Evolutionary conservation across 768 basidiomycete genomes (phyloP).

Genomic region (Lentinula aciculospora): DNA sequence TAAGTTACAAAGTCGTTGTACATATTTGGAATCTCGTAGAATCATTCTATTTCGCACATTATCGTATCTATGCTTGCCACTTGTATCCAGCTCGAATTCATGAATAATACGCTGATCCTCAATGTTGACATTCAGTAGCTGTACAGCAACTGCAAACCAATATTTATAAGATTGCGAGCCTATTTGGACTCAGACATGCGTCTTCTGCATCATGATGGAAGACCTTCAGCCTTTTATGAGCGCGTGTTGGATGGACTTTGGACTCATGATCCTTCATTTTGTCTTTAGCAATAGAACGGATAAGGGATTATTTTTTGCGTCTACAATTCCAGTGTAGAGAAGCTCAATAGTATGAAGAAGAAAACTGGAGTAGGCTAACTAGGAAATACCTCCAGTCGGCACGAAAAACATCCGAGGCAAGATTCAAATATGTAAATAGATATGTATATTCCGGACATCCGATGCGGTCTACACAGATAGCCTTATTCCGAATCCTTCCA

Average conservation of each 20-base stretch:
- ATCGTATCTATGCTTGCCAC: not conserved
- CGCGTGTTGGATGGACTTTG: too few species aligned
- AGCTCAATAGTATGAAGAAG: too few species aligned
- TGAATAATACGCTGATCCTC: too few species aligned
- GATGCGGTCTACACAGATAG: not conserved
- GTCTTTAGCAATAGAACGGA: not conserved
- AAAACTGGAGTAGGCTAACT: too few species aligned
- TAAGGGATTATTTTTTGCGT: not conserved
- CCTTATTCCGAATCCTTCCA: slow-evolving; percentile 24
- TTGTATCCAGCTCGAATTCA: not conserved
- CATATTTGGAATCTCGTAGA: not conserved
- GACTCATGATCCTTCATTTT: too few species aligned
- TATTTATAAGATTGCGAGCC: too few species aligned
- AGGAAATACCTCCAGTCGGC: not conserved
- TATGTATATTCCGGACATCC: not conserved
- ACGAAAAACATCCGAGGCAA: slow-evolving; percentile 8
- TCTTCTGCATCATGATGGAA: too few species aligned
- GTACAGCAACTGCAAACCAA: too few species aligned
- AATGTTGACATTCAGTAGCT: too few species aligned
- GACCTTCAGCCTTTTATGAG: too few species aligned
- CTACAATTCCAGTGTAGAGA: too few species aligned
- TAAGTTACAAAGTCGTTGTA: not conserved
- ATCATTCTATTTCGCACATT: not conserved
- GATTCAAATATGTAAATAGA: slow-evolving; percentile 6
- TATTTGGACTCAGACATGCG: too few species aligned